phyloP scores from a whole-genome alignment of 768 basidiomycete genomes.

The Serendipita indica region DNA sequence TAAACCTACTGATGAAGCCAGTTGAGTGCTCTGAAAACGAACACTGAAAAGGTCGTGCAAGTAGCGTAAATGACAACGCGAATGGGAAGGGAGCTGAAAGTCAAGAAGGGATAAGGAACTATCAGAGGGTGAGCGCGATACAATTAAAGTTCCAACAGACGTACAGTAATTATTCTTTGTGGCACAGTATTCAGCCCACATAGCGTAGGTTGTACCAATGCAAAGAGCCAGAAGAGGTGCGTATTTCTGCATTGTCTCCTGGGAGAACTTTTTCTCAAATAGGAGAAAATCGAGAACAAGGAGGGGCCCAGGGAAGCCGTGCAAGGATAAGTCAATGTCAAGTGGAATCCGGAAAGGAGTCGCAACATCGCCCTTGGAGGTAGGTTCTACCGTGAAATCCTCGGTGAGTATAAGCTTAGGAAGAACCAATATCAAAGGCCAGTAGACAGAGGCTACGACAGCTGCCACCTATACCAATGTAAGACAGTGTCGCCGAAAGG shows the following conservation, averaged over 20 bases:
- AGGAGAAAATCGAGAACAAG: constrained; percentile 53
- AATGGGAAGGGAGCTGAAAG: constrained; percentile 34
- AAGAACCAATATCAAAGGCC: constrained; percentile 40
- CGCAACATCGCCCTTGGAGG: constrained; percentile 21
- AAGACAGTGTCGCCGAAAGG: constrained; percentile 27
- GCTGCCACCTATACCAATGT: constrained; percentile 25
- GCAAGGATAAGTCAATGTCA: constrained; percentile 45
- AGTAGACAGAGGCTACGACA: constrained; percentile 48
- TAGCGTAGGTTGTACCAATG: constrained; percentile 35
- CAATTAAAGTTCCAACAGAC: constrained; percentile 18
- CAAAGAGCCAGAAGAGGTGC: constrained; percentile 22
- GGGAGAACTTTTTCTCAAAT: constrained; percentile 42
- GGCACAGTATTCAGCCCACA: constrained; percentile 56
- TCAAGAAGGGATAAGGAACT: constrained; percentile 82
- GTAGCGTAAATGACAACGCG: constrained; percentile 47
- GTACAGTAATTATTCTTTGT: constrained; percentile 45
- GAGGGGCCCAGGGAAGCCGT: constrained; percentile 43
- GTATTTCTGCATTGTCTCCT: constrained; percentile 22
- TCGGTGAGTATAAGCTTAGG: constrained; percentile 41
- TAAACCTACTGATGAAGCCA: constrained; percentile 30
- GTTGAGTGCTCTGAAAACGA: constrained; percentile 47
- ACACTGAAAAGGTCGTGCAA: constrained; percentile 35
- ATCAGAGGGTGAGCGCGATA: constrained; percentile 7
- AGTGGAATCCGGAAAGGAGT: constrained; percentile 32
- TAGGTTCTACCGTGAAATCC: constrained; percentile 15